These are phyloP conservation scores for Talaromyces borbonicus DNA, from an alignment of 495 filamentous ascomycete species.

Conservation along the genomic window DNA sequence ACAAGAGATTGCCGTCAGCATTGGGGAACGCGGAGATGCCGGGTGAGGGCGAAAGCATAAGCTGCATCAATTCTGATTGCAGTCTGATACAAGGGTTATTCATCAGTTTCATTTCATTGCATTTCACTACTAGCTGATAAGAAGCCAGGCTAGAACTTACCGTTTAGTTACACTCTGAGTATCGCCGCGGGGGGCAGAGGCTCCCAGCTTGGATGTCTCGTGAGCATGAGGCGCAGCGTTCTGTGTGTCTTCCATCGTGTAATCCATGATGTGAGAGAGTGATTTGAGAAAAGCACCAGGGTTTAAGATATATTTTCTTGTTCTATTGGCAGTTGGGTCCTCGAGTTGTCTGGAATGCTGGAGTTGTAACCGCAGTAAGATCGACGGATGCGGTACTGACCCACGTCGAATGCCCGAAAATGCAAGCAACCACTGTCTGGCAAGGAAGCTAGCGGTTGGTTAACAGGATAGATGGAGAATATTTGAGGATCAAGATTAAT, in stretches of 20 bases:
- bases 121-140: neutral
- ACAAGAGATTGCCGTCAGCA: constrained; percentile 77
- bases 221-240: constrained; percentile 56
- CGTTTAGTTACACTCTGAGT: constrained; percentile 73
- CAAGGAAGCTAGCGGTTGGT: no score
- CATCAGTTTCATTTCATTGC: neutral
- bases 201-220: constrained; percentile 48
- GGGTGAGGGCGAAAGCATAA: constrained; percentile 90
- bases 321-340: neutral
- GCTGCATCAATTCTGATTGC: constrained; percentile 92
- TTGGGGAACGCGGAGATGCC: constrained; percentile 94
- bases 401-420: no score
- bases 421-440: no score
- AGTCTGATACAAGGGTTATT: no score
- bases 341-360: neutral
- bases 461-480: no score
- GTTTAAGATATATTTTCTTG: neutral
- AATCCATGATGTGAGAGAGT: constrained; percentile 42
- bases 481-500: no score
- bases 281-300: neutral
- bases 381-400: constrained; percentile 5
- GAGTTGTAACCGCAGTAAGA: neutral
- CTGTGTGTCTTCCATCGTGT: constrained; percentile 60
- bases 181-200: constrained; percentile 44
- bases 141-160: constrained; percentile 26